Conservation (phyloP, 768 basidiomycete genomes). For the Coprinopsis cinerea region DNA sequence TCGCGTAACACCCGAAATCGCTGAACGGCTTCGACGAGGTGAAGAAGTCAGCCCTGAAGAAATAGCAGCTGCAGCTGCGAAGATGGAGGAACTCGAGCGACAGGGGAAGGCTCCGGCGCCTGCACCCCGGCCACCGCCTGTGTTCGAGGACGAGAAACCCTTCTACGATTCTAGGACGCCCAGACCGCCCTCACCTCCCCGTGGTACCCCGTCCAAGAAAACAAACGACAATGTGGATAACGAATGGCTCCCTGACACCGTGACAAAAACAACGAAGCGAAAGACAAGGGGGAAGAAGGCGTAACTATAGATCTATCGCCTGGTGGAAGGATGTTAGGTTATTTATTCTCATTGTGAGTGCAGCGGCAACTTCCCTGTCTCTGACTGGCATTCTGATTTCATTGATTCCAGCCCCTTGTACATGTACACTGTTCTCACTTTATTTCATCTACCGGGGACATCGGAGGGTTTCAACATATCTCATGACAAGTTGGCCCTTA, state of each 20-base stretch:
- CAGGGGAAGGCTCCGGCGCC: neutral
- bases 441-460: no score
- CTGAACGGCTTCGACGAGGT: slow-evolving; percentile 44
- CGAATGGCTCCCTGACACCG: slow-evolving; percentile 47
- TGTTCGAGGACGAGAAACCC: slow-evolving; percentile 7
- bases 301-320: no score
- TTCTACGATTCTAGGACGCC: slow-evolving; percentile 4
- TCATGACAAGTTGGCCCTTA: no score
- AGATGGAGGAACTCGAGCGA: slow-evolving; percentile 32
- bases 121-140: neutral
- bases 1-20: slow-evolving; percentile 50
- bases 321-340: neutral
- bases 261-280: slow-evolving; percentile 40
- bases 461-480: no score
- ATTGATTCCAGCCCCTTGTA: no score
- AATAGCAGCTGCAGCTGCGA: slow-evolving; percentile 39
- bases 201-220: slow-evolving; percentile 16
- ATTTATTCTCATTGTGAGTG: slow-evolving; percentile 21
- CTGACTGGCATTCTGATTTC: no score
- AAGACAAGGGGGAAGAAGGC: slow-evolving; percentile 15
- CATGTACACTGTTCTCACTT: no score
- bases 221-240: slow-evolving; percentile 20
- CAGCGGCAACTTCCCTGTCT: no score
- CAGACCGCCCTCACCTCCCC: slow-evolving; percentile 4
- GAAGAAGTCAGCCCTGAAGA: slow-evolving; percentile 50